Conservation (phyloP, 768 basidiomycete species). For the Auricularia heimuer region DNA sequence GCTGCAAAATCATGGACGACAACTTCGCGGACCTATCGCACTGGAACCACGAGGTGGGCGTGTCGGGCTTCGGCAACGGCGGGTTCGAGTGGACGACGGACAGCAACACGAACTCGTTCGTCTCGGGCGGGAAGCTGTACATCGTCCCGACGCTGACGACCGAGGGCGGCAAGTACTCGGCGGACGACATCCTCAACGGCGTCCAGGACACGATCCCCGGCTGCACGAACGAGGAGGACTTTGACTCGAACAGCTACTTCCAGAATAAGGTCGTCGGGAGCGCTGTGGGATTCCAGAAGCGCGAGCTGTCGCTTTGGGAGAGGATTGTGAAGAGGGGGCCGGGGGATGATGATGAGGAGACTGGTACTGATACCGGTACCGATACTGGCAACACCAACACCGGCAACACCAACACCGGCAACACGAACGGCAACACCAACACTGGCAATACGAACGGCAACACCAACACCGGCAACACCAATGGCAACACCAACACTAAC, state of each 20-base stretch:
- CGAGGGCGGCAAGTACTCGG: constrained; percentile 30
- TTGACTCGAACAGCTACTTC: not conserved
- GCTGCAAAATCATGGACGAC: constrained; percentile 25
- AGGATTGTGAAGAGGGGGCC: not conserved
- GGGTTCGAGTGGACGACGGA: constrained; percentile 50
- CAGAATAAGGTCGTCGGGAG: not conserved
- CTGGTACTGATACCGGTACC: constrained; percentile 15
- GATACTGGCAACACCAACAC: constrained; percentile 19
- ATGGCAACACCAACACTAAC: constrained; percentile 30
- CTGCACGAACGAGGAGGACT: not conserved
- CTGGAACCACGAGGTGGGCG: constrained; percentile 41
- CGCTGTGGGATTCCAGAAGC: not conserved
- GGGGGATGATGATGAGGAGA: constrained; percentile 16
- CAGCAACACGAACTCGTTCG: constrained; percentile 29
- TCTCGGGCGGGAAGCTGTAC: constrained; percentile 42
- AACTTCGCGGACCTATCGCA: no score
- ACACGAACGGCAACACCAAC: not conserved
- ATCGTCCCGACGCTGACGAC: constrained; percentile 51
- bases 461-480: constrained; percentile 22
- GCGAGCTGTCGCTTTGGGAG: not conserved
- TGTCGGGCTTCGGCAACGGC: constrained; percentile 48
- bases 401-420: constrained; percentile 12
- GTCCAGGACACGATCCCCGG: not conserved
- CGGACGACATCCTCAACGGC: constrained; percentile 30
- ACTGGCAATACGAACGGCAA: constrained; percentile 8